Evolutionary conservation across 2,329 filamentous ascomycete species (phyloP).

Genomic region (Eurotiales sp.): DNA sequence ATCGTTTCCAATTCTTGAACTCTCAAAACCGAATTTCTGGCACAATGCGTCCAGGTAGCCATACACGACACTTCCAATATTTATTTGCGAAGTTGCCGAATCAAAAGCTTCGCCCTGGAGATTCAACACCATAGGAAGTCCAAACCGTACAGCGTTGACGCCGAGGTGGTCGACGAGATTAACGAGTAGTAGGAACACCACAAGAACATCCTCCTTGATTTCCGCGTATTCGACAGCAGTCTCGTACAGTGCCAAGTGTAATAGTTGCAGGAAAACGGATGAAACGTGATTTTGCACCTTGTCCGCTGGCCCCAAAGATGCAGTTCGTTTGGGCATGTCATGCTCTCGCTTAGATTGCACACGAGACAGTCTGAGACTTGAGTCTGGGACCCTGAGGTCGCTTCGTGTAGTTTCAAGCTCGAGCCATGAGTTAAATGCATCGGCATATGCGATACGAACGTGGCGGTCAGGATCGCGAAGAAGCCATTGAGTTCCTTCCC

Average conservation of each 20-base stretch:
- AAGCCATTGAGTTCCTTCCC: constrained; percentile 96
- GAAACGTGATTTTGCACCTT: constrained; percentile 51
- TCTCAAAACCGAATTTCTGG: constrained; percentile 73
- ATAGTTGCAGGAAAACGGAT: constrained; percentile 72
- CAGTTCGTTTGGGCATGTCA: constrained; percentile 51
- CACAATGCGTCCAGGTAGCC: constrained; percentile 82
- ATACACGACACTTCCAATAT: constrained; percentile 78
- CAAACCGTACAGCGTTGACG: constrained; percentile 73
- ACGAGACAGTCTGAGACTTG: constrained; percentile 45
- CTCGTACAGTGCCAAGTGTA: constrained; percentile 89
- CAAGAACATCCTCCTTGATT: constrained; percentile 68
- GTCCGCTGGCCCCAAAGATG: constrained; percentile 65
- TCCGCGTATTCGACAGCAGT: constrained; percentile 71
- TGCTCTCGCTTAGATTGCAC: constrained; percentile 41
- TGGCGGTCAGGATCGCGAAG: constrained; percentile 72
- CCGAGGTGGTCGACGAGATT: constrained; percentile 74
- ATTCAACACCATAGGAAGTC: constrained; percentile 82
- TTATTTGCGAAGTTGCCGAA: constrained; percentile 65
- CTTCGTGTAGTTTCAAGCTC: constrained; percentile 68
- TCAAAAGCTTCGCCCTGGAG: constrained; percentile 54
- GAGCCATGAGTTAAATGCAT: constrained; percentile 80
- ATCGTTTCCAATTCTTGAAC: constrained; percentile 63
- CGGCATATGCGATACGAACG: constrained; percentile 80
- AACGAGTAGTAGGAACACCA: constrained; percentile 72
- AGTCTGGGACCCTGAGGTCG: constrained; percentile 63